Conservation (phyloP, 2,329 filamentous ascomycete species). For the Trichoderma guizhouense region DNA sequence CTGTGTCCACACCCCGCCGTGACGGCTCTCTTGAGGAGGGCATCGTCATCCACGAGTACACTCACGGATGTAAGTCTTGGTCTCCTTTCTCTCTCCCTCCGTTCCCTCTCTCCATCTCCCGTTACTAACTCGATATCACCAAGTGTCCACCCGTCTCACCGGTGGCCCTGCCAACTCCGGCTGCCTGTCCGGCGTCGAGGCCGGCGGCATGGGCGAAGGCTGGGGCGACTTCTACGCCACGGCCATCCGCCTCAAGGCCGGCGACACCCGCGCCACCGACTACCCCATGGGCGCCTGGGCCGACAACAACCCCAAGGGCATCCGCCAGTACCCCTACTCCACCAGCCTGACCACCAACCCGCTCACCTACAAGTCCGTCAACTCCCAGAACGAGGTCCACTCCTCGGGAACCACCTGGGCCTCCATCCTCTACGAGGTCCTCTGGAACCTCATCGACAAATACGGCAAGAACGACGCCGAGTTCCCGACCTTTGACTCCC, state of each 20-base stretch:
- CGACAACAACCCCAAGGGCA: conserved; percentile 40
- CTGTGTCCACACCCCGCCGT: conserved; percentile 42
- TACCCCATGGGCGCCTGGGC: conserved; percentile 52
- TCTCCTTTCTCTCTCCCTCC: neutral
- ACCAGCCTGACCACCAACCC: conserved; percentile 49
- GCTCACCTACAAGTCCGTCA: conserved; percentile 44
- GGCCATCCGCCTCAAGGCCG: conserved; percentile 45
- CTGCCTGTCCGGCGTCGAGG: conserved; percentile 47
- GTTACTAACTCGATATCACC: conserved; percentile 10
- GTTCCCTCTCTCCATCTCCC: neutral
- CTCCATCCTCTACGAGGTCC: conserved; percentile 51
- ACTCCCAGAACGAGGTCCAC: conserved; percentile 41
- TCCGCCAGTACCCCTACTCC: conserved; percentile 50
- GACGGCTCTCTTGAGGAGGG: conserved; percentile 58
- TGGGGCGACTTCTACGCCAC: conserved; percentile 57
- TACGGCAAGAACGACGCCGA: conserved; percentile 47
- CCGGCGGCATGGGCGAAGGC: conserved; percentile 56
- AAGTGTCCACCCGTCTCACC: conserved; percentile 55
- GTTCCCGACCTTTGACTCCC: conserved; percentile 39
- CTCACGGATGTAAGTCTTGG: conserved; percentile 42
- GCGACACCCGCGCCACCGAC: conserved; percentile 44
- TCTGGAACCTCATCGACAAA: conserved; percentile 58
- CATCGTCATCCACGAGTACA: conserved; percentile 59
- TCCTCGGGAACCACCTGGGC: conserved; percentile 51
- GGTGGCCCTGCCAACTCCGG: conserved; percentile 53